Base-by-base conservation (phyloP, 345 rosid species). In the Gossypium stocksii region DNA sequence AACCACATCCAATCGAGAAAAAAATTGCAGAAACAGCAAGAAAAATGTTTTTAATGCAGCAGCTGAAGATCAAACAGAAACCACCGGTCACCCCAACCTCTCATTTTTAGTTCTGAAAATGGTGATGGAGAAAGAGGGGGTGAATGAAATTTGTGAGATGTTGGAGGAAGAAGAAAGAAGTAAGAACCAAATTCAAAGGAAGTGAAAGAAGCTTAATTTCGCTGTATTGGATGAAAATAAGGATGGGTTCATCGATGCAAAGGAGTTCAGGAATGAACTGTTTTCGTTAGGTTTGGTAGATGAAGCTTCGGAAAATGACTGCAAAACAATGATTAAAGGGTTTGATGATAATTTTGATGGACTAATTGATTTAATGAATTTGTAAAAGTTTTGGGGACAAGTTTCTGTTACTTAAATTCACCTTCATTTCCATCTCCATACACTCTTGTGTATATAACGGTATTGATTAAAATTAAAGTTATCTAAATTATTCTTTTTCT, bases 191-290 rank as follows among this genome's bases (percentile, higher is more conserved):
- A 84, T 53, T 38, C 77, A 54, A 82, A 79, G 70, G 84, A 81
- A 70, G 64, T 85, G 53, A 81, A 82, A 72, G 88, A 77, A 74
- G 89, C 89, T 1, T 4, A 34, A 5, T 5, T 91, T 91, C 78
- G 64, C 57, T 11, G 44, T 88, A 34, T 89, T 91, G 66, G 94
- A 89, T 71, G 82, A 77, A 73, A 89, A 91, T 53, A 73, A 80
- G 27, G 94, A 91, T 65, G 97, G 92, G 29, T 88, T 83, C 76
- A 91, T 91, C 66, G 89, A 87, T 67, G 88, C 88, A 43, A 34
- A 38, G 15, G 94, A 89, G 82, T 83, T 91, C 25, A 62, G 79
- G 57, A 80, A 72, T 72, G 81, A 84, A 7, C 71, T 91, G 41
- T 8, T 12, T 44, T 53, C 77, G 41, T 83, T 91, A 38, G 84